Evolutionary conservation across 139 green algal genomes (phyloP).

Genomic region (Chlorella sp.): DNA sequence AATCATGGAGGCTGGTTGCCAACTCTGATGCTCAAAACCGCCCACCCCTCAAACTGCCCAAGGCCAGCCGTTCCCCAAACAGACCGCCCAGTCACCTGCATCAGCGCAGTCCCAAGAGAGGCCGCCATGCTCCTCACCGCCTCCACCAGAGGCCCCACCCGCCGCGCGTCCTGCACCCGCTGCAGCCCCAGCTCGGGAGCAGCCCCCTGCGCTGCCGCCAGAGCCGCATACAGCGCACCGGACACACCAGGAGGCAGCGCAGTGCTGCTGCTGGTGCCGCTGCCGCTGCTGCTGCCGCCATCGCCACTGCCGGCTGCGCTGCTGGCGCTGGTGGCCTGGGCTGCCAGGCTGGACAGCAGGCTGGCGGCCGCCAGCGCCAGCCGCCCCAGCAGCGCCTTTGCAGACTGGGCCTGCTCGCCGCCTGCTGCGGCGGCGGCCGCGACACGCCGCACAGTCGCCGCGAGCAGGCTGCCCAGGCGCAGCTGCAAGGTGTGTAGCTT

Average conservation of each 20-base stretch:
- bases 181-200: background rate
- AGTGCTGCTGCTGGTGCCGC: background rate
- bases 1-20: too few relatives aligned
- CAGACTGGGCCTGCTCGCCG: background rate
- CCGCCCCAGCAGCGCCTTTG: background rate
- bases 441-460: background rate
- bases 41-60: too few relatives aligned
- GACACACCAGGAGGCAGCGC: conserved; percentile 4
- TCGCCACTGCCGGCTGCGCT: background rate
- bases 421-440: background rate
- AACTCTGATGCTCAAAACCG: too few relatives aligned
- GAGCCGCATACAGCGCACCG: conserved; percentile 20
- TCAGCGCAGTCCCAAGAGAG: background rate
- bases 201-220: background rate
- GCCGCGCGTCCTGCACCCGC: background rate
- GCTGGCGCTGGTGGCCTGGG: background rate
- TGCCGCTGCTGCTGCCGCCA: background rate
- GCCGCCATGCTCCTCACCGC: background rate
- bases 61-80: too few relatives aligned
- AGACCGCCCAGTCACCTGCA: conserved; percentile 15
- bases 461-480: background rate
- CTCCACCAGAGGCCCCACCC: background rate
- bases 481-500: background rate
- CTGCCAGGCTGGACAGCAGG: conserved; percentile 16
- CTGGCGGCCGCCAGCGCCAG: conserved; percentile 16